Percentiles rank a stretch among this genome's conserved stretches.
Evolutionary conservation across 208 protist genomes (phyloP).

Genomic region (Trypanosoma cruzi): DNA sequence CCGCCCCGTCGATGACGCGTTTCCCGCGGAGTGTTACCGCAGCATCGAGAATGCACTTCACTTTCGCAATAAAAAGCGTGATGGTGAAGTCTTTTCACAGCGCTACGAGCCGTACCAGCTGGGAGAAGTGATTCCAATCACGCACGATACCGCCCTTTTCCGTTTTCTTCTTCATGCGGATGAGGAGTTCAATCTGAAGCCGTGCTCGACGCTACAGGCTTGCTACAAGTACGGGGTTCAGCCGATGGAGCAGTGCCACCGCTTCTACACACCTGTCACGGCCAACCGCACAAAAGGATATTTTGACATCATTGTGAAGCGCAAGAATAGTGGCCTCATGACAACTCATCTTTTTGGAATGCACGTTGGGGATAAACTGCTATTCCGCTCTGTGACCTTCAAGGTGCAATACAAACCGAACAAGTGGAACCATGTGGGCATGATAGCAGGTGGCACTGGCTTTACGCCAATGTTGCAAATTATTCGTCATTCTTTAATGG

Average conservation of each 20-base stretch:
- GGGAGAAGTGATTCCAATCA: slow-evolving; percentile 87
- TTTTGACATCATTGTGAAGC: slow-evolving; percentile 92
- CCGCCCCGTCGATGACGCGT: not conserved
- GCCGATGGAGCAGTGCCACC: slow-evolving; percentile 79
- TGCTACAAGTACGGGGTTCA: slow-evolving; percentile 91
- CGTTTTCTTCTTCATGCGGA: slow-evolving; percentile 83
- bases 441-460: slow-evolving; percentile 94
- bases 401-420: slow-evolving; percentile 89
- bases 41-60: slow-evolving; percentile 81
- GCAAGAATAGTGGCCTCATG: slow-evolving; percentile 77
- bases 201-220: slow-evolving; percentile 86
- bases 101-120: slow-evolving; percentile 83
- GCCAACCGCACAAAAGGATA: slow-evolving; percentile 84
- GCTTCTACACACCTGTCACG: slow-evolving; percentile 93
- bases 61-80: slow-evolving; percentile 52
- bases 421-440: slow-evolving; percentile 87
- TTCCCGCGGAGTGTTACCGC: slow-evolving; percentile 59
- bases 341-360: slow-evolving; percentile 89
- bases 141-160: slow-evolving; percentile 86
- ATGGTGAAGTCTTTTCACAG: slow-evolving; percentile 70
- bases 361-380: slow-evolving; percentile 84
- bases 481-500: slow-evolving; percentile 74
- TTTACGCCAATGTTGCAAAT: slow-evolving; percentile 96
- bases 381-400: slow-evolving; percentile 81
- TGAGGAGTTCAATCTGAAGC: slow-evolving; percentile 87